phyloP scores from a whole-genome alignment of 2,329 filamentous ascomycete species.

The Ceratocystiopsis brevicomis region DNA sequence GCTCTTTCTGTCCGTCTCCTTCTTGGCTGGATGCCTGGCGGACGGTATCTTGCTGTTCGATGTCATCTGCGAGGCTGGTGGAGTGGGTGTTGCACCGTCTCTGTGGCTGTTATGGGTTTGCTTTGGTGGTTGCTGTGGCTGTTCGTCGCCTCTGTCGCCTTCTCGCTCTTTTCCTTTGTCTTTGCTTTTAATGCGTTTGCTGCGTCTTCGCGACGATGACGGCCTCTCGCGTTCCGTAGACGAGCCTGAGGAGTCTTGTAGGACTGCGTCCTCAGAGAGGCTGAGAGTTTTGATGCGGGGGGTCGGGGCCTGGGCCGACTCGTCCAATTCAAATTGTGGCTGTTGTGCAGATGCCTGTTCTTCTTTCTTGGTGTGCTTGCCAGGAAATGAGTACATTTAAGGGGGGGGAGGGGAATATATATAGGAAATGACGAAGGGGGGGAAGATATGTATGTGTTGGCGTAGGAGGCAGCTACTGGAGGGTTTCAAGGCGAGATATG shows the following conservation, averaged over 20 bases:
- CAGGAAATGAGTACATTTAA: no score
- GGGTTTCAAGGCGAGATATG: no score
- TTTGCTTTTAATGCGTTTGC: slow-evolving; percentile 1
- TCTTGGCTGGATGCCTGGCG: not conserved
- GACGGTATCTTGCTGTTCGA: not conserved
- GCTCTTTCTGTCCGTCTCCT: slow-evolving; percentile 10
- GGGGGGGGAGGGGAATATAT: no score
- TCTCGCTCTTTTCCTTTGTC: not conserved
- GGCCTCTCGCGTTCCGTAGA: slow-evolving; percentile 11
- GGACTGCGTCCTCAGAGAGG: no score
- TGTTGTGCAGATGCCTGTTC: no score
- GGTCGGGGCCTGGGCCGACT: no score
- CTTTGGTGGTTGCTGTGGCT: not conserved
- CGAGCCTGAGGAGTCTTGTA: slow-evolving; percentile 12
- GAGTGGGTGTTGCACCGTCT: not conserved
- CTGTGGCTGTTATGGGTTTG: not conserved
- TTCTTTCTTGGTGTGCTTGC: no score
- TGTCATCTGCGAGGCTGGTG: not conserved
- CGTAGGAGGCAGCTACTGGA: no score
- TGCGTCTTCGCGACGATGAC: not conserved
- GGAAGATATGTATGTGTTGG: no score
- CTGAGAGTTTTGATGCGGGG: no score
- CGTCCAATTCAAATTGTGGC: no score
- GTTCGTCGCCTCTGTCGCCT: not conserved
- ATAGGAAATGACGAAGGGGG: no score